A percentile compares a stretch with the other conserved stretches of the same genome.
Conservation (phyloP, 2,329 filamentous ascomycete genomes). For the Clonostachys solani region DNA sequence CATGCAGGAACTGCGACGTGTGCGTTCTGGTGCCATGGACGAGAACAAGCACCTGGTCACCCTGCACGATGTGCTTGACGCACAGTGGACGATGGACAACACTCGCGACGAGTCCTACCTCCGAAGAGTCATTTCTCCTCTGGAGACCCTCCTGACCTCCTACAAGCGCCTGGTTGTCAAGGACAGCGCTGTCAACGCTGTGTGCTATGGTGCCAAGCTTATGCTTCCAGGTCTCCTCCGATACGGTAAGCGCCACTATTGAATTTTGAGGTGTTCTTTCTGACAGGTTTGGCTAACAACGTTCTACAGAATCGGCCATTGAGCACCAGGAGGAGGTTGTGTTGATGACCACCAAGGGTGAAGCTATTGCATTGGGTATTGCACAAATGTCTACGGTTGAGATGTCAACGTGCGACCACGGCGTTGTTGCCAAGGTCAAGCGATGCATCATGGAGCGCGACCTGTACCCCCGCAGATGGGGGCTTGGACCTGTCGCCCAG, state of each 20-base stretch:
- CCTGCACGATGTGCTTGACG: slow-evolving; percentile 81
- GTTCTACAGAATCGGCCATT: slow-evolving; percentile 69
- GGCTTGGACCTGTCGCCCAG: slow-evolving; percentile 83
- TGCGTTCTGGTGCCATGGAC: slow-evolving; percentile 91
- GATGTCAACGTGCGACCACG: slow-evolving; percentile 94
- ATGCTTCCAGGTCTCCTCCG: slow-evolving; percentile 96
- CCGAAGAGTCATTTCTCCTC: slow-evolving; percentile 82
- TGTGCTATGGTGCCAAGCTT: slow-evolving; percentile 97
- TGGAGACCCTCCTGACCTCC: slow-evolving; percentile 85
- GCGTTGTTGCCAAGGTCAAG: slow-evolving; percentile 98
- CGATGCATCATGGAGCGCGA: slow-evolving; percentile 99
- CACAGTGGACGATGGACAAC: slow-evolving; percentile 95
- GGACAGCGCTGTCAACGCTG: slow-evolving; percentile 77
- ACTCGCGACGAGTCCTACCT: slow-evolving; percentile 91
- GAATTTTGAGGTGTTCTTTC: neutral
- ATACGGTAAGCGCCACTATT: slow-evolving; percentile 60
- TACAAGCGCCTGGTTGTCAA: slow-evolving; percentile 99
- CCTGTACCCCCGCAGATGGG: slow-evolving; percentile 95
- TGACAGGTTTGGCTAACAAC: slow-evolving; percentile 15
- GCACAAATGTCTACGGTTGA: slow-evolving; percentile 98
- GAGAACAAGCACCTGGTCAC: slow-evolving; percentile 88
- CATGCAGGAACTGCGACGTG: slow-evolving; percentile 97
- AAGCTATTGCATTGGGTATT: slow-evolving; percentile 94
- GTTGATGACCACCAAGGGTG: slow-evolving; percentile 97
- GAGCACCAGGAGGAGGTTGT: slow-evolving; percentile 96